Evolutionary conservation across 2,329 filamentous ascomycete species (phyloP), one percentile per base, ranked within the genome.

Genomic region (Sphaerostilbella broomeana): DNA sequence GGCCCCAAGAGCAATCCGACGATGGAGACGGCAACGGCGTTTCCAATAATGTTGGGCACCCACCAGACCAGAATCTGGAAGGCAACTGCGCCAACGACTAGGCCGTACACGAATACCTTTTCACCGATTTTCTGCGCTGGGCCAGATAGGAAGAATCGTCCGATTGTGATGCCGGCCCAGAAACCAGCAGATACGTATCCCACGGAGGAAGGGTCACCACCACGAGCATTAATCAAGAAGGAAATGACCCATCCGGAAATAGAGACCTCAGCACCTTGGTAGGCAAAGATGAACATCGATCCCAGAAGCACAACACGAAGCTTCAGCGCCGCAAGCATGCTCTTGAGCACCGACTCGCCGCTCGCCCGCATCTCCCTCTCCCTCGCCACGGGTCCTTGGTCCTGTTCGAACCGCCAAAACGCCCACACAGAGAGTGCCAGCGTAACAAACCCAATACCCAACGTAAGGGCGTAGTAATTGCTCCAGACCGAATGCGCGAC

Each of bases 231-330:
- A 59, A 92, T 87, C 26, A 94, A 67, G 64, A 89, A 94, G 3
- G 83, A 87, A 46, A 90, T 87, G 34, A 90, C 81, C 87, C 86
- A 94, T 38, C 86, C 86, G 0, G 82, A 86, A 47, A 90, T 85
- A 42, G 80, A 81, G 12, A 94, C 86, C 61, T 94, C 86, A 24
- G 84, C 82, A 22, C 86, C 86, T 60, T 92, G 85, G 59, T 94
- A 94, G 18, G 80, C 77, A 58, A 94, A 92, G 58, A 92, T 84
- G 66, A 92, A 92, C 8, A 86, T 59, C 0, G 86, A 81, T 3
- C 85, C 84, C 0, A 92, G 69, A 1, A 92, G 61, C 0, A 88
- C 85, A 4, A 79, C 70, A 21, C 75, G 57, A 64, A 69, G 52
- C 60, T 66, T 62, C 56, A 73, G 57, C 45, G 67, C 64, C 52